A percentile compares a stretch with the other conserved stretches of the same genome.
phyloP scores from a whole-genome alignment of 75 land plant genomes.

The Azolla pinnata region DNA sequence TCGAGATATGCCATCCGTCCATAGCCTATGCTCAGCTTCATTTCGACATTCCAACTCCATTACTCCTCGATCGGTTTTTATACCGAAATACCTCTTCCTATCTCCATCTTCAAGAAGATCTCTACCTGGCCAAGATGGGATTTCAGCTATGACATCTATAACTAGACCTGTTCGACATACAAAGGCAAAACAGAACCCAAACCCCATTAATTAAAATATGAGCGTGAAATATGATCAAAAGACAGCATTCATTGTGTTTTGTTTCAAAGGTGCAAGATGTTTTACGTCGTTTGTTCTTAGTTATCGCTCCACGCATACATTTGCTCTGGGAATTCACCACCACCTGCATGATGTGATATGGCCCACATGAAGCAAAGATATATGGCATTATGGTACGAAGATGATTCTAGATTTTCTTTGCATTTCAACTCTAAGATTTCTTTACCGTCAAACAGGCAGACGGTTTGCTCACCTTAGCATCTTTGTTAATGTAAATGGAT shows the following conservation, averaged over 20 bases:
- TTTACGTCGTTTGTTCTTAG: conserved; percentile 21
- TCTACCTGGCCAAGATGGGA: conserved; percentile 28
- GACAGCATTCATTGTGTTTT: background rate
- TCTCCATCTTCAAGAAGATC: conserved; percentile 14
- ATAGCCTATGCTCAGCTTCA: conserved; percentile 37
- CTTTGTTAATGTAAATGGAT: conserved; percentile 58
- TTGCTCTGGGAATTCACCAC: conserved; percentile 28
- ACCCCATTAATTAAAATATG: background rate
- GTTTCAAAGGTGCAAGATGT: background rate
- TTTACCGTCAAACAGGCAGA: background rate
- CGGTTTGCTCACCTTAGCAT: conserved; percentile 45
- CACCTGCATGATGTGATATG: conserved; percentile 37
- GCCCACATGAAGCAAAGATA: background rate
- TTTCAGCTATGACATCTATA: conserved; percentile 12
- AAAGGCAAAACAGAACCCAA: background rate
- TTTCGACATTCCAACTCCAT: conserved; percentile 77
- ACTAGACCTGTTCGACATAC: conserved; percentile 12
- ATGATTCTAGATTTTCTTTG: no score
- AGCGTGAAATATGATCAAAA: background rate
- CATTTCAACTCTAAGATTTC: no score
- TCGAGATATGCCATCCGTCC: conserved; percentile 63
- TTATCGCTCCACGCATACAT: conserved; percentile 18
- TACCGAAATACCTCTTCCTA: conserved; percentile 6
- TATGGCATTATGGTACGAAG: no score
- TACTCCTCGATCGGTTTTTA: conserved; percentile 42